A percentile compares a stretch with the other conserved stretches of the same genome.
Conservation (phyloP, 1,284 basidiomycete genomes). For the Microbotryum violaceum region DNA sequence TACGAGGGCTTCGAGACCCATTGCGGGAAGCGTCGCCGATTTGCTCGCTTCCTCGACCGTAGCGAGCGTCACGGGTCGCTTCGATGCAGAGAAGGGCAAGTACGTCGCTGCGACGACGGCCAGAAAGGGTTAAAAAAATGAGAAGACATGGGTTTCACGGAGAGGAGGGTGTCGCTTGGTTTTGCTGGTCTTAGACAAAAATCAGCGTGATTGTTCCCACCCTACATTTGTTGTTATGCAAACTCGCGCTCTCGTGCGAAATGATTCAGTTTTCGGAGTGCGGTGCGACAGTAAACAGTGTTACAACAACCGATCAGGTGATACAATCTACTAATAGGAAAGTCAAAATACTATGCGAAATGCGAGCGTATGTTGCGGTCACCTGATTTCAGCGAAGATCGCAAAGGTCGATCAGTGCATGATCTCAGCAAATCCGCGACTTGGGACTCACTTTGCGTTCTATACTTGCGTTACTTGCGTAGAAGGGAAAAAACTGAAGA, state of each 20-base stretch:
- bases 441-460: neutral
- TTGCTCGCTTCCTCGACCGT: slow-evolving; percentile 4
- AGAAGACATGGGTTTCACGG: no score
- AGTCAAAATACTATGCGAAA: neutral
- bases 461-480: neutral
- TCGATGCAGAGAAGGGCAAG: neutral
- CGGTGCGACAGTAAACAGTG: no score
- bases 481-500: neutral
- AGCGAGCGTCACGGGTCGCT: neutral
- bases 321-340: neutral
- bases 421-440: slow-evolving; percentile 14
- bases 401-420: slow-evolving; percentile 31
- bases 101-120: no score
- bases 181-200: no score
- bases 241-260: no score
- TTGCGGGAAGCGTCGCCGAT: neutral
- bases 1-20: neutral
- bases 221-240: no score
- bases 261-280: no score
- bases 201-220: no score
- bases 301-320: no score
- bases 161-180: no score
- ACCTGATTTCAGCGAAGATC: slow-evolving; percentile 2
- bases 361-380: neutral
- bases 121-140: no score